These are phyloP conservation scores for Sclerotinia trifoliorum DNA, from an alignment of 2,329 filamentous ascomycete species.

Conservation along the genomic window DNA sequence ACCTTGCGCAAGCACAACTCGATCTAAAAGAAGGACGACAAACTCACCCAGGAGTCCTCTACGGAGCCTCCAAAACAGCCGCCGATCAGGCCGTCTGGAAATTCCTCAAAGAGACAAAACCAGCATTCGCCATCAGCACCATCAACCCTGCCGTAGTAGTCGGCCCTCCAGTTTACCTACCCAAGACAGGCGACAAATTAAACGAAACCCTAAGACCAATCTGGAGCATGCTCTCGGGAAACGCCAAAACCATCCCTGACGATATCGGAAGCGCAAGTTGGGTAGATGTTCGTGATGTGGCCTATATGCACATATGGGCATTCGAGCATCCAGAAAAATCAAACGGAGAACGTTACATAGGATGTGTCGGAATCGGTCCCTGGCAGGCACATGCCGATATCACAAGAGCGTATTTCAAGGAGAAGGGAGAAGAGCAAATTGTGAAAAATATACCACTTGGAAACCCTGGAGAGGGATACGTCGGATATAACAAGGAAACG, in stretches of 20 bases:
- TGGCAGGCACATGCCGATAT: constrained; percentile 46
- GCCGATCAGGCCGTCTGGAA: constrained; percentile 44
- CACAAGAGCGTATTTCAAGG: constrained; percentile 42
- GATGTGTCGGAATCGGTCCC: constrained; percentile 38
- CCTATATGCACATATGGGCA: constrained; percentile 43
- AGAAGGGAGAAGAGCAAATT: constrained; percentile 29
- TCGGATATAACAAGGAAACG: constrained; percentile 32
- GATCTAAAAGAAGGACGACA: constrained; percentile 34
- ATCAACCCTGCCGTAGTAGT: constrained; percentile 46
- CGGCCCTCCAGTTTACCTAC: constrained; percentile 43
- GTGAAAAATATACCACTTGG: constrained; percentile 42
- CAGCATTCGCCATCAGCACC: constrained; percentile 43
- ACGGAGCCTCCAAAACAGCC: constrained; percentile 45
- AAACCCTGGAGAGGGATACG: constrained; percentile 44
- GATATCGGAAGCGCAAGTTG: constrained; percentile 35
- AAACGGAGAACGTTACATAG: constrained; percentile 46
- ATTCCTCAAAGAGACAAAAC: constrained; percentile 41
- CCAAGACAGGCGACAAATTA: constrained; percentile 38
- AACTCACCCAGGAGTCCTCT: constrained; percentile 33
- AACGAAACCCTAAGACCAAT: constrained; percentile 40
- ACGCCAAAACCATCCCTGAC: constrained; percentile 33
- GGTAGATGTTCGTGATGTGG: constrained; percentile 49
- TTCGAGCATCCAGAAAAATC: constrained; percentile 42
- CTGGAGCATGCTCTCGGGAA: constrained; percentile 42
- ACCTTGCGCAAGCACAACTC: constrained; percentile 38